A percentile compares a stretch with the other conserved stretches of the same genome.
Evolutionary conservation across 1,284 basidiomycete genomes (phyloP).

Genomic region (Cryptococcus sp.): DNA sequence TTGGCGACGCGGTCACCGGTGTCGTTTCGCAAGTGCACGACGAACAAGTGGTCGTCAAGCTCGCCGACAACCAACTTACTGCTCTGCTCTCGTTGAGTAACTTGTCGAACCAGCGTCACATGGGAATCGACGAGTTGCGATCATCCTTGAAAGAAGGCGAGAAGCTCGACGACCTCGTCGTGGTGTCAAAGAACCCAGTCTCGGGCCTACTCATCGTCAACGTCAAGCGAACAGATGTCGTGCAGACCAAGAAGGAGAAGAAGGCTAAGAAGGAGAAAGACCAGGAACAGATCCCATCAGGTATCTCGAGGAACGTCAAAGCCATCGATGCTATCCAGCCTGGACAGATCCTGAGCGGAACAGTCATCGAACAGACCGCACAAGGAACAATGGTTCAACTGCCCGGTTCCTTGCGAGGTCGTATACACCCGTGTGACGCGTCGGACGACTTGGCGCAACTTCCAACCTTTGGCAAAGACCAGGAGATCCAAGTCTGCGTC

Average conservation of each 20-base stretch:
- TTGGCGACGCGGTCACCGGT: constrained; percentile 74
- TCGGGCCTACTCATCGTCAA: constrained; percentile 86
- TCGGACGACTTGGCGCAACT: constrained; percentile 68
- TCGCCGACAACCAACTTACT: constrained; percentile 70
- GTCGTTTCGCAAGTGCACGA: constrained; percentile 76
- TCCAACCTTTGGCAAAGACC: constrained; percentile 65
- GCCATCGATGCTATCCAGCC: constrained; percentile 67
- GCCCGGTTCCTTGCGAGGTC: constrained; percentile 67
- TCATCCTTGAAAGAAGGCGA: constrained; percentile 70
- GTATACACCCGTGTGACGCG: constrained; percentile 76
- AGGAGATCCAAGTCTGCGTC: constrained; percentile 69
- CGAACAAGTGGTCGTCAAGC: constrained; percentile 73
- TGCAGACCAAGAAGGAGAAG: constrained; percentile 8
- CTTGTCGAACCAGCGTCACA: constrained; percentile 76
- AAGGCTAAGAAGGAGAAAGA: constrained; percentile 24
- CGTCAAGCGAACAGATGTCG: constrained; percentile 52
- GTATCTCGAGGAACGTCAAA: constrained; percentile 58
- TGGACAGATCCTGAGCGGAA: constrained; percentile 74
- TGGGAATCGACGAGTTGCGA: constrained; percentile 71
- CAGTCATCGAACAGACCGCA: constrained; percentile 67
- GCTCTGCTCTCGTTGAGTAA: constrained; percentile 84
- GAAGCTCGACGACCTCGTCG: constrained; percentile 72
- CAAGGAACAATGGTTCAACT: constrained; percentile 76
- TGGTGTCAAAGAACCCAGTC: constrained; percentile 86
- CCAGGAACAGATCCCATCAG: constrained; percentile 57